Conservation (phyloP, 2,329 filamentous ascomycete species). For the Ophiognomonia clavigignenti-juglandacearum region DNA sequence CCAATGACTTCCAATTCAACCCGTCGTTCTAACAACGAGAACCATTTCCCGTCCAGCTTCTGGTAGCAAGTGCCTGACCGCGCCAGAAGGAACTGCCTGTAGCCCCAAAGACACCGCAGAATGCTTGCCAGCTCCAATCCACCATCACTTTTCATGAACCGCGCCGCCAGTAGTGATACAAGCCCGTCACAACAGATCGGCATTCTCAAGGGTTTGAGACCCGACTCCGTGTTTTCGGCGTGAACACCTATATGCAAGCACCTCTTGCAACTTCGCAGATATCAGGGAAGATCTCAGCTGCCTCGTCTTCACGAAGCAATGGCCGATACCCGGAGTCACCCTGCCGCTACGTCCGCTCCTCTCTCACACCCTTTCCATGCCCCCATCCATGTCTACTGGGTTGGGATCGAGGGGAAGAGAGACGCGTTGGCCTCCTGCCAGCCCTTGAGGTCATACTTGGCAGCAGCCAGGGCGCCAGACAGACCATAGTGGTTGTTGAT, state of each 20-base stretch:
- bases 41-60: neutral
- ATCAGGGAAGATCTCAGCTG: neutral
- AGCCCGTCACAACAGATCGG: no score
- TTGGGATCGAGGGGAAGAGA: slow-evolving; percentile 25
- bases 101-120: no score
- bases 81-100: neutral
- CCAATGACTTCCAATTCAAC: no score
- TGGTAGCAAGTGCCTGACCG: neutral
- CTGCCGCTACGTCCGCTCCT: neutral
- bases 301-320: neutral
- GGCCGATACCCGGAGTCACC: neutral
- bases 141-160: neutral
- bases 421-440: slow-evolving; percentile 27
- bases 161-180: no score
- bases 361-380: neutral
- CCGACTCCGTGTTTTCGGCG: no score
- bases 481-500: slow-evolving; percentile 66
- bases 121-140: neutral
- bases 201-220: no score
- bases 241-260: neutral
- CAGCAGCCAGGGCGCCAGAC: slow-evolving; percentile 46
- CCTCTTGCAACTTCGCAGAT: neutral
- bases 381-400: slow-evolving; percentile 18
- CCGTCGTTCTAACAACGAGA: no score
- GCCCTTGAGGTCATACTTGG: slow-evolving; percentile 30